Base-by-base conservation (phyloP, 805 yeast species). In the Yarrowia sp. region DNA sequence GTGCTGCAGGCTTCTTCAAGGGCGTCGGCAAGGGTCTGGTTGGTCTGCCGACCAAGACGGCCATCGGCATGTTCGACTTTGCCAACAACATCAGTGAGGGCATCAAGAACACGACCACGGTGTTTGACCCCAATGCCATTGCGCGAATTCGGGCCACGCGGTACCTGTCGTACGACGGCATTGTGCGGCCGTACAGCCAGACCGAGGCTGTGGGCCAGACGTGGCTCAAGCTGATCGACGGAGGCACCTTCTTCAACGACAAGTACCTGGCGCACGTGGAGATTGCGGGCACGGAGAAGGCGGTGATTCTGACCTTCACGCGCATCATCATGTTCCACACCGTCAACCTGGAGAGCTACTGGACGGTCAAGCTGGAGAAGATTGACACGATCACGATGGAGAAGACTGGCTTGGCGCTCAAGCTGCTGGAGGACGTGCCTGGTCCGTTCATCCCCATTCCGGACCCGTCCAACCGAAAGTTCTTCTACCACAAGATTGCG, bases 21-120 rank as follows among this genome's bases (percentile, higher is more conserved):
- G 99, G 99, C 1, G 70, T 94, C 3, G 99, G 99, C 4, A 88
- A 86, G 69, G 99, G 99, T 12, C 70, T 96, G n/a, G 83, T 94
- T 62, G 99, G 99, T 0, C 75, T 96, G 29, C 99, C 99, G 0
- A 92, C 99, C 0, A 94, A 94, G 76, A 90, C 98, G 0, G 97
- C 97, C 0, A 91, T 93, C 67, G 99, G 99, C 12, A 72, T 94
- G 22, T 86, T 94, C 66, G 99, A 94, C 71, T 78, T 96, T 65
- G 97, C 98, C 0, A 87, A 88, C 61, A 93, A 90, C 72, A 85
- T 94, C 35, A 86, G 96, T 75, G 97, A 92, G 71, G 98, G 98
- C 25, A 91, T 96, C 53, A 81, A 92, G 64, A 92, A 87, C 71
- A 89, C 97, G 0, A 90, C 99, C 0, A 89, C 97, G 0, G 93